These are phyloP conservation scores for Anisodus acutangulus DNA, from an alignment of 257 asterid genomes.

Conservation along the genomic window DNA sequence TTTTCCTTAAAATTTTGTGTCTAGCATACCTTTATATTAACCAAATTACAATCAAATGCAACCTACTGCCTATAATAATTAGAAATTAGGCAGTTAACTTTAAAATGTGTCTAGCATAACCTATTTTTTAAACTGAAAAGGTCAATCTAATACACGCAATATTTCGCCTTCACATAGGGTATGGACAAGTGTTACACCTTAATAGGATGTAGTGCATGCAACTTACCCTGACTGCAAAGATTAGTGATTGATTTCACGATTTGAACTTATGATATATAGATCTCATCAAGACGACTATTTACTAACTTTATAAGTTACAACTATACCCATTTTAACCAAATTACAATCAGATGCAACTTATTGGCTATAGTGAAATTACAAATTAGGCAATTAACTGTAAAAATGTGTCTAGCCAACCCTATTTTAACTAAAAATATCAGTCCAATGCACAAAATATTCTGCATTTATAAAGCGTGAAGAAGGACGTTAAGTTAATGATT, in stretches of 20 bases:
- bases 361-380: not conserved
- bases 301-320: too few species aligned
- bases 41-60: not conserved
- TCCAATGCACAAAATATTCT: not conserved
- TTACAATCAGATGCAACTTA: not conserved
- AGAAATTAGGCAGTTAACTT: not conserved
- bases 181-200: too few species aligned
- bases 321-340: not conserved
- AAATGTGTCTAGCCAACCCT: not conserved
- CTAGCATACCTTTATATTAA: not conserved
- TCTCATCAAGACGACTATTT: too few species aligned
- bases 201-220: too few species aligned
- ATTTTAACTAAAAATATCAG: not conserved
- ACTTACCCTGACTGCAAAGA: too few species aligned
- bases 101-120: not conserved
- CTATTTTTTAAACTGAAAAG: not conserved
- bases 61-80: not conserved
- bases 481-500: too few species aligned
- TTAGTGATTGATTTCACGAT: too few species aligned
- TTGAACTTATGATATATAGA: too few species aligned
- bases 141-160: not conserved
- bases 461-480: too few species aligned
- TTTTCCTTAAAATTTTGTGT: not conserved
- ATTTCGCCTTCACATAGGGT: too few species aligned
- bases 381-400: constrained; percentile 1